Evolutionary conservation across 352 stramenopile species (phyloP), one percentile per base, ranked within the genome.

Genomic region (Phytopythium kandeliae): DNA sequence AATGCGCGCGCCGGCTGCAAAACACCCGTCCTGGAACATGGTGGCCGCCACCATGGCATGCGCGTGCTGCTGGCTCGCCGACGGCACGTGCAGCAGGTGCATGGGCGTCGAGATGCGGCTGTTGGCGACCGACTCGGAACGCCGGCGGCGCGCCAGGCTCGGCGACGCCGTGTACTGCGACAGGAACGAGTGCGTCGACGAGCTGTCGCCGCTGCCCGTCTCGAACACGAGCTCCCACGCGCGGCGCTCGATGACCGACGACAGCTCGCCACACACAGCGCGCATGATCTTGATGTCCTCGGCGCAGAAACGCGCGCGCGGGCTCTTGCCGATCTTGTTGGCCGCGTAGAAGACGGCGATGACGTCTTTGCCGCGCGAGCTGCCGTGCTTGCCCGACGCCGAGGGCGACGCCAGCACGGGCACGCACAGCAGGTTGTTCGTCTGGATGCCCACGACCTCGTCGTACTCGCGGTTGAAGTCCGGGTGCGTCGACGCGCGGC

Each of bases 321-420:
- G 50, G 9, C 53, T 63, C 4, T 58, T 44, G 17, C 67, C 75
- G 19, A 71, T 55, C 42, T 92, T 92, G 64, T 92, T 92, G n/a
- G 74, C 76, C 1, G 77, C 81, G 57, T 95, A 90, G 24, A 92
- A 83, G 2, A 95, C 79, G 0, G 76, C 80, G 57, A 92, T 75
- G 15, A 89, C 67, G 45, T 75, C 65, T n/a, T 77, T 67, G 6
- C 59, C 57, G 50, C 59, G 66, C 54, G 53, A 65, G 22, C 55
- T 65, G 70, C 74, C 68, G 62, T 63, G 57, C n/a, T 66, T 60
- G 36, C 59, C 54, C 16, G 54, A 50, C 6, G 58, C 37, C 24
- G 22, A 42, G 10, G 58, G 44, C 24, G 28, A 36, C 7, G 74
- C 73, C 34, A 79, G 79, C 51, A 96, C 76, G 0, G 85, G 85